Conservation (phyloP, 2,329 filamentous ascomycete species). For the Fusarium citri region DNA sequence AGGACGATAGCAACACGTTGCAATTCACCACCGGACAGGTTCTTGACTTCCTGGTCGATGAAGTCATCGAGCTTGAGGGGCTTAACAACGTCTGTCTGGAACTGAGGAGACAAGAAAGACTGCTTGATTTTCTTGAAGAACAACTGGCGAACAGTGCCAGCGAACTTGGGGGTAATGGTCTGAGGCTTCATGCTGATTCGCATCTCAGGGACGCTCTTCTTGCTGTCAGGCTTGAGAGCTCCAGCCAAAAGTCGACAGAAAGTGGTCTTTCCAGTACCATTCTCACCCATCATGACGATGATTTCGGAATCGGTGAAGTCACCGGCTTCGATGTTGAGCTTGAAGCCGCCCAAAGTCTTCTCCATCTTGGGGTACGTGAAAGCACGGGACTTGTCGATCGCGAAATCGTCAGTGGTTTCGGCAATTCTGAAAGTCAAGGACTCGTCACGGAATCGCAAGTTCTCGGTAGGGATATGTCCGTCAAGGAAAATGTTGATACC, state of each 20-base stretch:
- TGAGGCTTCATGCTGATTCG: constrained; percentile 99
- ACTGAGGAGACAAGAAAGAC: constrained; percentile 94
- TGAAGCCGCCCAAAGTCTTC: constrained; percentile 92
- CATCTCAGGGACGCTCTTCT: constrained; percentile 85
- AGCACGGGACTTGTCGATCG: constrained; percentile 83
- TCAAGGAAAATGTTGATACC: constrained; percentile 99
- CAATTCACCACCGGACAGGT: constrained; percentile 98
- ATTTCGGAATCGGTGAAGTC: constrained; percentile 98
- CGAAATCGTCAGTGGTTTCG: constrained; percentile 89
- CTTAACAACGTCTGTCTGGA: constrained; percentile 99
- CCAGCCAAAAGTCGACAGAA: constrained; percentile 98
- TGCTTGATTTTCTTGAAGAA: constrained; percentile 99
- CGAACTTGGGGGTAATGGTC: constrained; percentile 98
- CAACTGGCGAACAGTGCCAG: constrained; percentile 94
- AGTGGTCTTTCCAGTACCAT: constrained; percentile 98
- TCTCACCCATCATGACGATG: constrained; percentile 99
- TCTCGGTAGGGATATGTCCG: constrained; percentile 97
- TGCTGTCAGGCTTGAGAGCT: constrained; percentile 88
- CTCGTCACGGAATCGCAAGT: constrained; percentile 97
- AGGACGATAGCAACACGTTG: constrained; percentile 99
- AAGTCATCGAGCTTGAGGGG: constrained; percentile 99
- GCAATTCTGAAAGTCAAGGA: constrained; percentile 94
- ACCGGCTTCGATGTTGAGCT: constrained; percentile 82
- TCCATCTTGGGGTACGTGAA: constrained; percentile 92
- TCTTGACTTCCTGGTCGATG: constrained; percentile 99